A percentile compares a stretch with the other conserved stretches of the same genome.
phyloP scores from a whole-genome alignment of 106 monocot genomes.

The Phalaenopsis aphrodite region DNA sequence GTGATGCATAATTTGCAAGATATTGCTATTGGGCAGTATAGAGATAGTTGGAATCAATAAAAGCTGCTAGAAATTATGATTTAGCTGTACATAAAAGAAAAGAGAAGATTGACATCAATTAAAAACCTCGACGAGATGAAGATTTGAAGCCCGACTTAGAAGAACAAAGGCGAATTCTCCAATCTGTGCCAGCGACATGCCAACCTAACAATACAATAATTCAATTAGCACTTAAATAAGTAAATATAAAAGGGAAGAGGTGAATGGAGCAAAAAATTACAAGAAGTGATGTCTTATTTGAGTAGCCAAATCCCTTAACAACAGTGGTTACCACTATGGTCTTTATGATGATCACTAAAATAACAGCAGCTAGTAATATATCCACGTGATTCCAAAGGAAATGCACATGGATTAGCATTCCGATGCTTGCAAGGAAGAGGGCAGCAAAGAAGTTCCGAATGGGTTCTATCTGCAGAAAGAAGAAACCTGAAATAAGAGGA shows the following conservation, averaged over 20 bases:
- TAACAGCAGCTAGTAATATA: slow-evolving; percentile 79
- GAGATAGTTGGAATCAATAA: not conserved
- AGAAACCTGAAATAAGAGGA: slow-evolving; percentile 55
- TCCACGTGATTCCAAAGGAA: slow-evolving; percentile 99
- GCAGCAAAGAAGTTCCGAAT: slow-evolving; percentile 97
- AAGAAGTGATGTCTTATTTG: slow-evolving; percentile 79
- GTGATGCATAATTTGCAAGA: not conserved
- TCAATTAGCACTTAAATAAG: not conserved
- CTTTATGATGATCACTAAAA: slow-evolving; percentile 80
- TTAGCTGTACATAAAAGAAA: not conserved
- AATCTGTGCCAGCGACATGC: slow-evolving; percentile 94
- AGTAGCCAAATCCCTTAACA: slow-evolving; percentile 86
- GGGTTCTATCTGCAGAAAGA: slow-evolving; percentile 92
- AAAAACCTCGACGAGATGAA: slow-evolving; percentile 11
- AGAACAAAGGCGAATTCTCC: slow-evolving; percentile 99
- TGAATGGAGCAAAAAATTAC: slow-evolving; percentile 28
- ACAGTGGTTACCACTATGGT: slow-evolving; percentile 58
- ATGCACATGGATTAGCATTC: slow-evolving; percentile 92
- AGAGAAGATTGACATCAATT: not conserved
- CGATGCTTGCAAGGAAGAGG: slow-evolving; percentile 91
- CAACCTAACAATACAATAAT: slow-evolving; percentile 47
- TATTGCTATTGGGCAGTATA: not conserved
- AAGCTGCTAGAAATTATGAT: not conserved
- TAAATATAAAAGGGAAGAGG: slow-evolving; percentile 1
- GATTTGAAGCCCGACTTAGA: slow-evolving; percentile 89